These are phyloP conservation scores for Xylariaceae sp. DNA, from an alignment of 2,329 filamentous ascomycete species.

Conservation along the genomic window DNA sequence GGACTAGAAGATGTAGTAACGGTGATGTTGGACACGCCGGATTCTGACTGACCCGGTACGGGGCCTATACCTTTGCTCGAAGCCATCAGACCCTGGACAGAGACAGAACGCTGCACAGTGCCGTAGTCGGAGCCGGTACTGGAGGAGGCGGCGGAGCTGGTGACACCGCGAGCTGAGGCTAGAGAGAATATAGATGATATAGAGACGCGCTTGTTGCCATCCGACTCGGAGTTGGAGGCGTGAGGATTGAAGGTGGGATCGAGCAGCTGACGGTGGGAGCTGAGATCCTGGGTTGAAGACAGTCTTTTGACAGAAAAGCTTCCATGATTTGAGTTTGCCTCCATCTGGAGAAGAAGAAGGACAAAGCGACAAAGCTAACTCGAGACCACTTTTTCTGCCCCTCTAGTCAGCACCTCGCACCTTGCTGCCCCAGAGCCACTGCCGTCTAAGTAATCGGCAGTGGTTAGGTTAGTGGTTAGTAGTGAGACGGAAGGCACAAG, in stretches of 20 bases:
- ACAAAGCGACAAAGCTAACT: conserved; percentile 17
- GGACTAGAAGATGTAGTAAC: conserved; percentile 58
- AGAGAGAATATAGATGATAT: conserved; percentile 76
- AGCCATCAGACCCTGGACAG: conserved; percentile 54
- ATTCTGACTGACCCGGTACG: conserved; percentile 54
- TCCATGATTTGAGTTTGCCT: conserved; percentile 26
- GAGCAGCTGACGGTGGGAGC: conserved; percentile 47
- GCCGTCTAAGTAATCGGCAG: conserved; percentile 1
- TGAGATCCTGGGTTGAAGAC: conserved; percentile 28
- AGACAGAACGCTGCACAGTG: conserved; percentile 48
- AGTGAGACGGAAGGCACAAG: no score
- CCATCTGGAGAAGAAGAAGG: conserved; percentile 23
- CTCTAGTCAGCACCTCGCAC: conserved; percentile 5
- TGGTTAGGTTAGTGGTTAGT: no score
- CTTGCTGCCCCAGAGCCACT: no score
- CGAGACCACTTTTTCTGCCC: conserved; percentile 14
- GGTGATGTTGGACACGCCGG: conserved; percentile 57
- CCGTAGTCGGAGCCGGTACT: conserved; percentile 58
- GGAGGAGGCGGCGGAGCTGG: conserved; percentile 59
- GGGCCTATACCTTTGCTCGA: conserved; percentile 49
- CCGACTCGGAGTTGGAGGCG: conserved; percentile 56
- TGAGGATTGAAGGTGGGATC: conserved; percentile 55
- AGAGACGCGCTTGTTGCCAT: conserved; percentile 66
- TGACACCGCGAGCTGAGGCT: conserved; percentile 62
- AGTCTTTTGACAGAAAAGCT: conserved; percentile 15